Base-by-base conservation (phyloP, 2,329 filamentous ascomycete genomes). In the Fulvia fulva region DNA sequence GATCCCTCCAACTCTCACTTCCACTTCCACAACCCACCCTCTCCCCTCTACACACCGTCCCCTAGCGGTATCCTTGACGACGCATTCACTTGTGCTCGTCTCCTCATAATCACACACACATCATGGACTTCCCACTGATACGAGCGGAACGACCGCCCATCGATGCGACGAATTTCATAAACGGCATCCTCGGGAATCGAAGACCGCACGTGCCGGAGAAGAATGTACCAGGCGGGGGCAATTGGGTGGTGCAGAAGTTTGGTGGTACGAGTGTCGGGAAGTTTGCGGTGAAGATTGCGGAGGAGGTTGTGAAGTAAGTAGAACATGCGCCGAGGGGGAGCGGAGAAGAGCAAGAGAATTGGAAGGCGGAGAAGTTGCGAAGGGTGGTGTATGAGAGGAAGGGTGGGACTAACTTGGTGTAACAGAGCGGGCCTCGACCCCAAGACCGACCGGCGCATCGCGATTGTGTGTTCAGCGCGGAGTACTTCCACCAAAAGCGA, bases 221-320 rank as follows among this genome's bases (percentile, higher is more conserved):
- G 68, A 73, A 80, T 63, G 68, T 81, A 46, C 78, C 78, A 11
- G 78, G 78, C 34, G 78, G 78, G 43, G 70, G 71, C 43, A 75
- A 75, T 59, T 96, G 91, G 92, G 82, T 96, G 28, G 89, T 97
- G 52, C 91, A 96, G 74, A 97, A 97, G 76, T 96, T 96, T 74
- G 92, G 92, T 62, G 93, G 93, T 53, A 99, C 93, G 53, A 96
- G 90, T 71, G 89, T 97, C 53, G 94, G 93, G 68, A 97, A 97
- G 77, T 96, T 96, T 69, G 87, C 92, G 53, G 82, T 77, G 65
- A 76, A 77, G 63, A 81, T 81, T 69, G 78, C 77, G 59, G 68
- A 73, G 63, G 74, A 89, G 68, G 90, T 93, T 71, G 83, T 92
- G 63, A 70, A 76, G 77, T 79, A 69, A 69, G 73, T 69, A 34